Base-by-base conservation (phyloP, 352 stramenopile genomes). In the Globisporangium uncinulatum region DNA sequence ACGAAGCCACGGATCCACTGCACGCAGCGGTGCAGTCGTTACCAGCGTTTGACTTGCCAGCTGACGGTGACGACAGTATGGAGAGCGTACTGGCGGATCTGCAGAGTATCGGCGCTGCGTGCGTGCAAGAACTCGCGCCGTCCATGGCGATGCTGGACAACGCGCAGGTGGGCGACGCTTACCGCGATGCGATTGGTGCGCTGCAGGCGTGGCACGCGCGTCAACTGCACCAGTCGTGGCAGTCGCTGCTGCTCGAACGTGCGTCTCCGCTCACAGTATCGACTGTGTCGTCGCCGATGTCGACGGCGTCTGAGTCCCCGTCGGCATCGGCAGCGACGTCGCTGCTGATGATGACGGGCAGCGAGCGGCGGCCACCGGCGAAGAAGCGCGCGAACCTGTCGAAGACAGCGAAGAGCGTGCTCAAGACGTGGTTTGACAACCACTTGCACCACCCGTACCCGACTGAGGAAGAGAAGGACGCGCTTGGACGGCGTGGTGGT, bases 371-470 rank as follows among this genome's bases (percentile, higher is more conserved):
- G 37, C 53, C 51, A 36, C 61, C 67, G 29, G 69, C 67, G 8
- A 94, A 89, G 69, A 89, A 86, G 54, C 80, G 84, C 9, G 76
- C 80, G 32, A 94, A 83, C 55, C 53, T 94, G 31, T 87, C 80
- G 4, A 90, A 88, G 60, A 66, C 69, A 36, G 80, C 83, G 10
- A 94, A 91, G 64, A 67, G 62, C n/a, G 56, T 89, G 52, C 75
- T 94, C 59, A 75, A 79, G 34, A 59, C 68, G n/a, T 94, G 84
- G 84, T 92, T 92, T 61, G 79, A 92, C 52, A 76, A 86, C 31
- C 85, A 94, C 44, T 55, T 92, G 58, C 84, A 92, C 56, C 84
- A 94, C 53, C 84, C 84, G 53, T 94, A 92, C 60, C 84, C 84
- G 54, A 87, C 80, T 3, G 84, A 94, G 62, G 80, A 91, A 43